A percentile compares a stretch with the other conserved stretches of the same genome.
These are phyloP conservation scores for Fusarium sacchari DNA, from an alignment of 2,329 filamentous ascomycete genomes.

Conservation along the genomic window DNA sequence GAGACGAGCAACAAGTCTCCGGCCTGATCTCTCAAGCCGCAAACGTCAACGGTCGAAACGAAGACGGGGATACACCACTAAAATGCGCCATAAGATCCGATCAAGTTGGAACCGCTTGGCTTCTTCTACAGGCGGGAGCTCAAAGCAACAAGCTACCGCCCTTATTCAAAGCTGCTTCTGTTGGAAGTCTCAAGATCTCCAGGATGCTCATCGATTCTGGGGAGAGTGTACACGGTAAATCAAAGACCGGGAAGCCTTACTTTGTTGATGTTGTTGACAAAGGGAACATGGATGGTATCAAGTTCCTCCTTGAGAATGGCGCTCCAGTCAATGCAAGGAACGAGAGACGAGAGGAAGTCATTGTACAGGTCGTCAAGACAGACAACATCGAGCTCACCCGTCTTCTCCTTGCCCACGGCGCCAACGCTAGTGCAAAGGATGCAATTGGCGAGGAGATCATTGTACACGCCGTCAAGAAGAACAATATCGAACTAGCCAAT, in stretches of 20 bases:
- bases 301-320: background rate
- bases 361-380: background rate
- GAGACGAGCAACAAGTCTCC: background rate
- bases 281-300: background rate
- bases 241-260: background rate
- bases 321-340: background rate
- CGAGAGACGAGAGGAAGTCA: background rate
- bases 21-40: background rate
- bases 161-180: background rate
- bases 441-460: background rate
- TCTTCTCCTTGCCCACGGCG: background rate
- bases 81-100: background rate
- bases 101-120: background rate
- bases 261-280: background rate
- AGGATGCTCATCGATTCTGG: background rate
- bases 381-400: background rate
- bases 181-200: background rate
- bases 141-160: background rate
- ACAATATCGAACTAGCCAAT: background rate
- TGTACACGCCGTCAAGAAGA: background rate
- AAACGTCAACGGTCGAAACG: slow-evolving; percentile 5
- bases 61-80: slow-evolving; percentile 4
- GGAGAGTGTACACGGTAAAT: background rate
- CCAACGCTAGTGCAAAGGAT: background rate
- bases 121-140: background rate